Base-by-base conservation (phyloP, 768 basidiomycete species). In the Mycena leptocephala region DNA sequence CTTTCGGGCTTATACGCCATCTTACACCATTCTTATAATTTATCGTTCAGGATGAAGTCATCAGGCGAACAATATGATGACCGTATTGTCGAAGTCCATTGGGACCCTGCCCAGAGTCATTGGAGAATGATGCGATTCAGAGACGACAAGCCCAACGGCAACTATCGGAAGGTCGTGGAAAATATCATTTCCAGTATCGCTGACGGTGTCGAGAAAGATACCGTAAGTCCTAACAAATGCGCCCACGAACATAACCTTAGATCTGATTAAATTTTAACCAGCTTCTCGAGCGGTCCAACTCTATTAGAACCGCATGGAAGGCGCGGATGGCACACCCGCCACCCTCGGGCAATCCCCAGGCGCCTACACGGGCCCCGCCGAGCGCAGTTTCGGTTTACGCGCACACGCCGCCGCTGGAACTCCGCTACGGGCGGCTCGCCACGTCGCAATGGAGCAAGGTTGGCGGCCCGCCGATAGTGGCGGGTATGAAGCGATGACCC, bases 61-160 rank as follows among this genome's bases (percentile, higher is more conserved):
- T 90, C 92, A 2, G 93, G 94, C 9, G 95, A 97, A 81, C 98
- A 99, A 83, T 87, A 94, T 76, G 98, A 99, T 81, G 97, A 99
- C 83, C 92, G 98, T 14, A 91, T 99, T 46, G 94, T 99, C 24
- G 98, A 99, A 83, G 97, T 98, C 22, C 92, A 93, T 77, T 99
- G 98, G 98, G 95, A 98, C 79, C 73, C 89, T 9, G 82, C 78
- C n/a, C 79, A 86, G 30, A 89, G 89, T 35, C 87, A 88, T 58
- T 99, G 97, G 97, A 92, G 92, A 72, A 93, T 97, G 91, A 93
- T 99, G 92, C 92, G 98, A 58, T 97, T 98, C 83, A 86, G 98
- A 80, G 93, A 98, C 80, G 98, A 99, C 84, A 99, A 99, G 84
- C 94, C 92, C 4, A 86, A 97, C 77, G 98, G 97, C 20, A 99